Base-by-base conservation (phyloP, 345 rosid genomes). In the Syzygium aromaticum region DNA sequence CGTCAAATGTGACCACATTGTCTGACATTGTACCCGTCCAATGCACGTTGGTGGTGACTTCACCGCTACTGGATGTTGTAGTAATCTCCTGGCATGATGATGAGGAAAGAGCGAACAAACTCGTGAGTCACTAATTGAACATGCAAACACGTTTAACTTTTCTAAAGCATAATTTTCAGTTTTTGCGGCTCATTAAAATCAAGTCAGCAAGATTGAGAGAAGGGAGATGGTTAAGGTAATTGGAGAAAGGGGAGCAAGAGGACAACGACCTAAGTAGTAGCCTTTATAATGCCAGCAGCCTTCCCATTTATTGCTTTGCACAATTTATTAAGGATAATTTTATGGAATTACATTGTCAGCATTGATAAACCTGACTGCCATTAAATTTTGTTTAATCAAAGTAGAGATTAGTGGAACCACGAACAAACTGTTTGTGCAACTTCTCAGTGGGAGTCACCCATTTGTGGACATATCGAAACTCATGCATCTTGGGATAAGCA, bases 1-100 rank as follows among this genome's bases (percentile, higher is more conserved):
- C 95, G 17, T 92, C 95, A 38, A 95, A 96, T 43, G 91, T 92
- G 28, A 94, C 91, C 93, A 94, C 77, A 93, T 97, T 91, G 54
- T 91, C 93, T 0, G 91, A 88, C 54, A 91, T 85, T 40, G 90
- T 89, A 8, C 99, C 98, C 1, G 77, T 91, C 98, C 99, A 97
- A 2, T 86, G 93, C 90, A 95, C 92, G 51, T 90, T 94, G 21
- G 94, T 93, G 19, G 93, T 91, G 27, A 90, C 92, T 63, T 91
- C 89, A 11, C 83, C 86, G 54, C 30, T 91, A 84, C 64, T 86
- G 21, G 90, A 86, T 43, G 91, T 92, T 14, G 94, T 90, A 38
- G 93, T 86, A 85, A 94, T 90, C 92, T 93, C 94, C 98, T 97
- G 90, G 85, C 64, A 59, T 85, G 84, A 52, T 73, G 22, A 53